Evolutionary conservation across 1,284 basidiomycete genomes (phyloP), one percentile per base, ranked within the genome.

Genomic region (Irpex lacteus): DNA sequence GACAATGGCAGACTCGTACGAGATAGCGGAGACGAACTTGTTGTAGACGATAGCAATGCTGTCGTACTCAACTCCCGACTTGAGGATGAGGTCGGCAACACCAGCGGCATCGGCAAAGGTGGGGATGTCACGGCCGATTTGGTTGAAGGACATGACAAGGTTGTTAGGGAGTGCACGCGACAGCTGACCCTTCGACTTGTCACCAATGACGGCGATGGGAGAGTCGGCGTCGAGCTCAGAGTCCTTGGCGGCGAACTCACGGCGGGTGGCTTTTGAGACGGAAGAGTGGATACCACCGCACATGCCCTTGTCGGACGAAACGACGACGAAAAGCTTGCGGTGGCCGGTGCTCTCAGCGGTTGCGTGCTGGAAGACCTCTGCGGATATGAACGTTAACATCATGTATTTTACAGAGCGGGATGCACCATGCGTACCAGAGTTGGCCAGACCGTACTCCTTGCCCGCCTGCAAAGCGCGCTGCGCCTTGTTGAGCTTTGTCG

Each of bases 241-340:
- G 62, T 79, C 77, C 59, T 78, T 76, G 70, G 84, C 83, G 44
- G 78, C 76, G 59, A 91, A 73, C 59, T 86, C 89, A 66, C 85
- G 85, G 71, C 93, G 93, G 66, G 94, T 92, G 60, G 87, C 85
- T 82, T 98, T 98, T 71, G 93, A 87, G 74, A 99, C 93, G 66
- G 95, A 96, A 52, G 97, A 98, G 85, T 99, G 97, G 76, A 99
- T 98, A 88, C 98, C 98, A 82, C 98, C 98, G 78, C 97, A 99
- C 65, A 99, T 94, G 82, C 98, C 97, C 84, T 98, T 97, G 89
- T 99, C 97, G 65, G 96, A 98, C 59, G 97, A 98, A 73, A 97
- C 80, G 77, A 96, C 93, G 70, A 99, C 79, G 82, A 96, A 94
- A 70, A 98, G 91, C 74, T 92, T 91, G 80, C 88, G 89, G 72